Conservation (phyloP, 1,284 basidiomycete species). For the Cryptococcus amylolentus region DNA sequence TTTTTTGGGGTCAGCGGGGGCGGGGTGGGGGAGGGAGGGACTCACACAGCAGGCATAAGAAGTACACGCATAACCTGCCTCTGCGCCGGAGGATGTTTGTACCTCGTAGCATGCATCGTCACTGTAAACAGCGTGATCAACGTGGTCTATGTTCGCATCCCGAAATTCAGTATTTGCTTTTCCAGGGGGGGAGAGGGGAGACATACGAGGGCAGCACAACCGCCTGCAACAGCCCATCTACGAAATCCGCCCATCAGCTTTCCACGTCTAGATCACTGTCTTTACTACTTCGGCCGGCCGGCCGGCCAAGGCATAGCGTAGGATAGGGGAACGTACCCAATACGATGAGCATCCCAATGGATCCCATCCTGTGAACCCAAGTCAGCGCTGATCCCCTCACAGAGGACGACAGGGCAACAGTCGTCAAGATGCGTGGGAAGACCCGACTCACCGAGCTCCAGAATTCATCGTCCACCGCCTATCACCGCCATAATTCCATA, state of each 20-base stretch:
- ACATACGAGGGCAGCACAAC: constrained; percentile 31
- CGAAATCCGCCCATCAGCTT: neutral
- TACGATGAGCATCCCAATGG: constrained; percentile 31
- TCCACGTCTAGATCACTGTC: too few relatives aligned
- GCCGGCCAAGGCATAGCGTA: neutral
- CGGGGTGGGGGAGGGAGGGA: neutral
- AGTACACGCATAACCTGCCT: constrained; percentile 47
- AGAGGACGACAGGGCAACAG: neutral
- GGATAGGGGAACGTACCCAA: constrained; percentile 12
- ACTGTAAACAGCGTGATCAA: constrained; percentile 36
- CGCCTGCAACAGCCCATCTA: constrained; percentile 34
- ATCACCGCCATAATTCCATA: constrained; percentile 6
- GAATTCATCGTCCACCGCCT: constrained; percentile 13
- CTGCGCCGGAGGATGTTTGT: constrained; percentile 39
- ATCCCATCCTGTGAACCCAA: constrained; percentile 18
- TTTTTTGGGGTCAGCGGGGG: neutral
- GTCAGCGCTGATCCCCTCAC: neutral
- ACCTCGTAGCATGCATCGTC: constrained; percentile 40
- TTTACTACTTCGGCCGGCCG: too few relatives aligned
- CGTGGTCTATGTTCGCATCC: constrained; percentile 23
- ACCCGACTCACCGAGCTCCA: constrained; percentile 11
- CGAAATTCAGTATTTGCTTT: too few relatives aligned
- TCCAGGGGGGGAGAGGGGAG: neutral
- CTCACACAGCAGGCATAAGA: constrained; percentile 41
- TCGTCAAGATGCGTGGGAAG: too few relatives aligned